Conservation (phyloP, 345 rosid genomes). For the Aquilaria sinensis region DNA sequence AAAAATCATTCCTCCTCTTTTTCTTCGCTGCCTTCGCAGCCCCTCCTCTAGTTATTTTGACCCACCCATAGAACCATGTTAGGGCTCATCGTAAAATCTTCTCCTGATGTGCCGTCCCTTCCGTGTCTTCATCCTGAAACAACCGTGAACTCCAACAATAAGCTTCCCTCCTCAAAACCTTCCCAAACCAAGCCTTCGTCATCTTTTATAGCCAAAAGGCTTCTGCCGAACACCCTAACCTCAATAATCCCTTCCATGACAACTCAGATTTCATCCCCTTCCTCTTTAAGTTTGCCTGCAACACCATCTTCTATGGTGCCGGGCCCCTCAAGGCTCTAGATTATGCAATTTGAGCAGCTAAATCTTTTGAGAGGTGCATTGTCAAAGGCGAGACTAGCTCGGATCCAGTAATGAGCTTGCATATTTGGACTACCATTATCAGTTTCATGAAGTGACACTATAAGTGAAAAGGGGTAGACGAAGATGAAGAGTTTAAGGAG, state of each 20-base stretch:
- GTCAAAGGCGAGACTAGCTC: slow-evolving; percentile 73
- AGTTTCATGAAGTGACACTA: too few species aligned
- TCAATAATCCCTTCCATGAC: slow-evolving; percentile 73
- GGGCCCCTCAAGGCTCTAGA: slow-evolving; percentile 89
- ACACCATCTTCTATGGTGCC: slow-evolving; percentile 87
- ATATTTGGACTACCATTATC: slow-evolving; percentile 62
- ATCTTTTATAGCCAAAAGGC: slow-evolving; percentile 51
- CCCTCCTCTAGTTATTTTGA: not conserved
- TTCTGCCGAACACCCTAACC: slow-evolving; percentile 56
- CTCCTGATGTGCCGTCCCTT: slow-evolving; percentile 61
- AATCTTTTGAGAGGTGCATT: slow-evolving; percentile 83
- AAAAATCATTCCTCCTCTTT: too few species aligned
- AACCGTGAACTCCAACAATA: slow-evolving; percentile 45
- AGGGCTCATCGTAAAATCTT: slow-evolving; percentile 80
- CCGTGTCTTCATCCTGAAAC: slow-evolving; percentile 41
- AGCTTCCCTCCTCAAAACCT: slow-evolving; percentile 66
- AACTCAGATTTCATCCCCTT: slow-evolving; percentile 98
- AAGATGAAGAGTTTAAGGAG: too few species aligned
- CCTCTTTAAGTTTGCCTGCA: slow-evolving; percentile 89
- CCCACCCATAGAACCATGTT: slow-evolving; percentile 41
- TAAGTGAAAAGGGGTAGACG: too few species aligned
- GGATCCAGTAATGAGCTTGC: slow-evolving; percentile 93
- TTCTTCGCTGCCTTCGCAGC: too few species aligned
- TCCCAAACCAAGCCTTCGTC: slow-evolving; percentile 87
- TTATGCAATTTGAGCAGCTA: slow-evolving; percentile 82